Evolutionary conservation across 305 asterid species (phyloP), one percentile per base, ranked within the genome.

Genomic region (Fraxinus ornus): DNA sequence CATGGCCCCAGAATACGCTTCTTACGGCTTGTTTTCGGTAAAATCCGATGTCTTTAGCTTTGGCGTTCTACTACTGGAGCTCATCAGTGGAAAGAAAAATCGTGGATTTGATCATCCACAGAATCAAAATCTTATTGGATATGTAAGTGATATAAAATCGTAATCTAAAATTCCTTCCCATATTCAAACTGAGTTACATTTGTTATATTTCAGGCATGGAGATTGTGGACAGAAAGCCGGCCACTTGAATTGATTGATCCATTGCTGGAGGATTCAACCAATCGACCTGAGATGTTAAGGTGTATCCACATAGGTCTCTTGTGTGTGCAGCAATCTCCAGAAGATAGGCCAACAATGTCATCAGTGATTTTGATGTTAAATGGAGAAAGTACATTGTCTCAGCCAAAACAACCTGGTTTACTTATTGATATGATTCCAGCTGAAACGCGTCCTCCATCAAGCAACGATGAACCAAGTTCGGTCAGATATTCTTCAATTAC

Each of bases 1-100:
- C 55, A 89, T 90, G 92, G 87, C 93, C 5, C 92, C 93, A 0
- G 93, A 90, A 62, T 90, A 90, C 74, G 92, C 88, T 5, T 57
- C 87, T 5, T 83, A 90, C n/a, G 93, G 92, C 44, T 76, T 82
- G 70, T 89, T 90, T 52, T 90, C 93, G 8, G 88, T 85, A 77
- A 90, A 85, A 83, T 86, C 90, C 3, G 92, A 90, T 77, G 89
- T 90, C 13, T 89, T 84, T 64, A 86, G 89, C 79, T 89, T 87
- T 7, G 93, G 93, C 26, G 44, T 90, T 74, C 74, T 90, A 36
- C 19, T 90, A 12, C 62, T 90, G 85, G 91, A 90, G 78, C 72
- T 90, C 7, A 62, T 87, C 3, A 86, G 82, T 5, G 90, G 93
- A 47, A 84, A 81, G 88, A 87, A 81, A 85, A 88, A 77, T 24